Base-by-base conservation (phyloP, 768 basidiomycete species). In the Melanogaster broomeanus region DNA sequence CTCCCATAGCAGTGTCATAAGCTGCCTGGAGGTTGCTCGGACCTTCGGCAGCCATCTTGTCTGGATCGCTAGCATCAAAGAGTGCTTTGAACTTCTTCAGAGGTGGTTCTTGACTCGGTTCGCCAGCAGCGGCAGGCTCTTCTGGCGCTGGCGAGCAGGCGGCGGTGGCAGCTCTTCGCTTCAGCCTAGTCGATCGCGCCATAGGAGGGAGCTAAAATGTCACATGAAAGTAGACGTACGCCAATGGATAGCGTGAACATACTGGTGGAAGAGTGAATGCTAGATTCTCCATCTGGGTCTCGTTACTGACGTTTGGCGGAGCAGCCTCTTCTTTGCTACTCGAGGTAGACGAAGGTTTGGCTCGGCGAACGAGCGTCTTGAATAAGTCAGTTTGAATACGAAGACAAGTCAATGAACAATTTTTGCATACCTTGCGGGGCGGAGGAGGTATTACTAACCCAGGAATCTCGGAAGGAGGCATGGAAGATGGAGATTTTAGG, bases 31-130 rank as follows among this genome's bases (percentile, higher is more conserved):
- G 31, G 34, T 49, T 49, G 5, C 56, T 44, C 10, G 56, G 48
- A 44, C 54, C 63, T 18, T 71, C 66, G 21, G 68, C 61, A 39
- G 56, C 53, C 59, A 73, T 57, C 54, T 69, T 65, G 55, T 75
- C 75, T 25, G 83, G 84, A 60, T 84, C 74, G 38, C 74, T 84
- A 9, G 82, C 79, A 16, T 89, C 87, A 55, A 87, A 89, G 11
- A 89, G 72, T 0, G 82, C 80, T 58, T 82, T 85, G 72, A 84
- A 87, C 65, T 82, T 87, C 62, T 89, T 89, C 24, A 80, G 64
- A 3, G 84, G 79, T 0, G 84, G 87, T 55, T 84, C 83, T 48
- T 56, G 47, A 8, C 19, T 51, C 9, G 34, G 52, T 22, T 54
- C 52, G 16, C 56, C 55, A 24, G 63, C 61, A 16, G 47, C 53